Conservation (phyloP, 352 stramenopile genomes). For the Pythium myriotylum region DNA sequence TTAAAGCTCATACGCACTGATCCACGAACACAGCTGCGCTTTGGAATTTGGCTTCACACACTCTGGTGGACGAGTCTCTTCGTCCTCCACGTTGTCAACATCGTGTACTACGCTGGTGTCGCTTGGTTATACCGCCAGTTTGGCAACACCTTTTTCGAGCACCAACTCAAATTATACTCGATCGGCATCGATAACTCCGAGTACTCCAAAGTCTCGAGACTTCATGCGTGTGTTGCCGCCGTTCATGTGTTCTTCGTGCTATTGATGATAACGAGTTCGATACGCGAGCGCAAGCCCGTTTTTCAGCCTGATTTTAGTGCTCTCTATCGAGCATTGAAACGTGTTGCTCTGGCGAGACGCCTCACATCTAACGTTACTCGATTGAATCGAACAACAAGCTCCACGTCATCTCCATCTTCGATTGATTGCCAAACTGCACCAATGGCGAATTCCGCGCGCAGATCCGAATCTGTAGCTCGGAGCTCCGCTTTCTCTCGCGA, state of each 20-base stretch:
- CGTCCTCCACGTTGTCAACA: conserved; percentile 2
- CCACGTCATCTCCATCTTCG: not conserved
- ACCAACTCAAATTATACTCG: conserved; percentile 6
- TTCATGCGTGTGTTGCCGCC: conserved; percentile 9
- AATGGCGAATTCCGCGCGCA: not conserved
- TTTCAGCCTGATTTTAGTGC: conserved; percentile 1
- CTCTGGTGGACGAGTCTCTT: conserved; percentile 12
- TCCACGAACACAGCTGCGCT: too few species aligned
- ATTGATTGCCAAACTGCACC: not conserved
- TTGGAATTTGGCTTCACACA: conserved; percentile 1
- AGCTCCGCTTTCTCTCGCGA: conserved; percentile 1
- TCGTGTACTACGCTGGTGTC: conserved; percentile 13
- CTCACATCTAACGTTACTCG: not conserved
- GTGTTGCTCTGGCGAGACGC: too few species aligned
- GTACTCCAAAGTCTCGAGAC: not conserved
- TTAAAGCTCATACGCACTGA: too few species aligned
- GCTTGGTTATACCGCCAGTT: conserved; percentile 14
- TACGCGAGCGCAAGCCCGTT: not conserved
- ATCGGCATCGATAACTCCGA: conserved; percentile 7
- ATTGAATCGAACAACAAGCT: not conserved
- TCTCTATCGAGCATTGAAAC: not conserved
- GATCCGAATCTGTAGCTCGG: not conserved
- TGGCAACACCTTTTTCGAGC: conserved; percentile 1
- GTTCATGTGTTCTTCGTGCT: conserved; percentile 17
- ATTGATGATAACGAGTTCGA: conserved; percentile 8